Base-by-base conservation (phyloP, 2,329 filamentous ascomycete genomes). In the Colletotrichum noveboracense region DNA sequence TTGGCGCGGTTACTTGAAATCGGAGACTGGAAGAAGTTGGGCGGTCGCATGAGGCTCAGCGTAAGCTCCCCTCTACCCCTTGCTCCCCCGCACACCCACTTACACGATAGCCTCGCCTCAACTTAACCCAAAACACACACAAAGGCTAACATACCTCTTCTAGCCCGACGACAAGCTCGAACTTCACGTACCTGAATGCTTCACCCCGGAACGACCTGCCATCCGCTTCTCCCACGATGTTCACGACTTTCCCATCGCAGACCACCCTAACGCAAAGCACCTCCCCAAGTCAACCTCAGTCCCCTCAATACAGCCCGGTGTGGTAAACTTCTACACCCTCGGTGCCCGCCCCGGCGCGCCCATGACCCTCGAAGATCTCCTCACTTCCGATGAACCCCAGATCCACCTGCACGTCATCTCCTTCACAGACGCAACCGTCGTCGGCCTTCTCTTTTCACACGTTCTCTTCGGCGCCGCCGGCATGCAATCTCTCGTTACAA, bases 401-500 rank as follows among this genome's bases (percentile, higher is more conserved):
- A 78, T 91, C 6, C 84, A 84, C 6, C 80, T 91, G 6, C 87
- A 89, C 75, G 81, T 91, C 56, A 84, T 86, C 5, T 84, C 85
- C 0, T 91, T 91, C 78, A 79, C 78, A 5, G 86, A 91, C 71
- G 86, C 87, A 0, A 91, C 89, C 0, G 79, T 91, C 0, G 81
- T 91, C 3, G 83, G 84, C 0, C 76, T 91, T 1, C 81, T 82
- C 3, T 89, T 84, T 81, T 85, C 87, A 3, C 90, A 91, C 78
- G 86, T 85, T 0, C 79, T 89, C 7, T 85, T 86, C 73, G 89
- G 91, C 75, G 86, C 83, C 5, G 83, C 88, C 77, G 88, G 87
- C 6, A 82, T 83, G 32, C 78, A 80, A 4, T 84, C 81, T 1
- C 80, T 91, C 9, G 76, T 90, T 5, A 77, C 83, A 1, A 86